Evolutionary conservation across 495 filamentous ascomycete genomes (phyloP).

Genomic region (Pyronema omphalodes): DNA sequence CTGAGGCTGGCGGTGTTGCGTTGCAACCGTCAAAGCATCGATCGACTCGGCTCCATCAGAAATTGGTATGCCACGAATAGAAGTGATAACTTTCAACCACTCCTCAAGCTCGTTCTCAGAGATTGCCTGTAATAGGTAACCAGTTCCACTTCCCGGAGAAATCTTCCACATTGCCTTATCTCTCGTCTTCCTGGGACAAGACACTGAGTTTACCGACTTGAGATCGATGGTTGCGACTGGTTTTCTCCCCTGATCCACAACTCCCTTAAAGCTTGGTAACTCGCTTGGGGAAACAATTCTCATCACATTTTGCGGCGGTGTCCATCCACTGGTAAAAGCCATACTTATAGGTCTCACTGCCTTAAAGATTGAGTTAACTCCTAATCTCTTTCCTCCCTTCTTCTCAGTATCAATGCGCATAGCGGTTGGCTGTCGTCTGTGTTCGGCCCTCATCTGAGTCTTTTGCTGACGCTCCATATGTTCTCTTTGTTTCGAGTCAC

Average conservation of each 20-base stretch:
- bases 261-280: slow-evolving; percentile 14
- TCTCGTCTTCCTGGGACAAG: slow-evolving; percentile 17
- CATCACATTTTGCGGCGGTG: slow-evolving; percentile 18
- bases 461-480: slow-evolving; percentile 22
- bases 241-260: slow-evolving; percentile 20
- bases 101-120: slow-evolving; percentile 23
- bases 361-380: slow-evolving; percentile 25
- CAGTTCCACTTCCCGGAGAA: slow-evolving; percentile 15
- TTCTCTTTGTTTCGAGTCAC: slow-evolving; percentile 24
- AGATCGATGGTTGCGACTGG: slow-evolving; percentile 20
- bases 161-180: slow-evolving; percentile 22
- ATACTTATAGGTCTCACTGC: slow-evolving; percentile 24
- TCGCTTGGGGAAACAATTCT: slow-evolving; percentile 18
- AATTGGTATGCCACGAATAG: slow-evolving; percentile 19
- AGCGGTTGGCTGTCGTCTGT: slow-evolving; percentile 22
- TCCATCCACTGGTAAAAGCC: slow-evolving; percentile 22
- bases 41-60: slow-evolving; percentile 23
- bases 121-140: slow-evolving; percentile 21
- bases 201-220: slow-evolving; percentile 10
- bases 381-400: slow-evolving; percentile 21
- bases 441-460: slow-evolving; percentile 17
- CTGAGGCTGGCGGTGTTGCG: slow-evolving; percentile 18
- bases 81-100: slow-evolving; percentile 18
- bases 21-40: slow-evolving; percentile 20
- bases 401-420: slow-evolving; percentile 19